Evolutionary conservation across 1,139 yeast species (phyloP).

Genomic region (Candida sp.): DNA sequence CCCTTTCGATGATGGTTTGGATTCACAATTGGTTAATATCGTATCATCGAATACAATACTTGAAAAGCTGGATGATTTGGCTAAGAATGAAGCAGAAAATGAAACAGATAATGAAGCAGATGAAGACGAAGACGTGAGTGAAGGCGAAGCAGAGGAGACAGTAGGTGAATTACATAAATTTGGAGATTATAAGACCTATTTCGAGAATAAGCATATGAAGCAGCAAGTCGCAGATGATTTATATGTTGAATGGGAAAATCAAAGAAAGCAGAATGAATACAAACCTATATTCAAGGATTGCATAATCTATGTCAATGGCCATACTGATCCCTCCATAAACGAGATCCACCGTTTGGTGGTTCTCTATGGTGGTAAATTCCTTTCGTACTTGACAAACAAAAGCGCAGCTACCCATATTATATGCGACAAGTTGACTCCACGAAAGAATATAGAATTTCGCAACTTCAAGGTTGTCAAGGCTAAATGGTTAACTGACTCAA

Average conservation of each 20-base stretch:
- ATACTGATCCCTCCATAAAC: constrained; percentile 72
- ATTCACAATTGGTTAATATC: constrained; percentile 14
- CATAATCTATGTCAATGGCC: constrained; percentile 77
- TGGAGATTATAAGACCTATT: constrained; percentile 70
- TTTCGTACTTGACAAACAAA: constrained; percentile 67
- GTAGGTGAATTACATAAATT: constrained; percentile 47
- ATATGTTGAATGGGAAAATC: constrained; percentile 46
- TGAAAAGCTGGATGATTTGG: background rate
- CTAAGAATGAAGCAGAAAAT: background rate
- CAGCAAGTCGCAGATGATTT: constrained; percentile 66
- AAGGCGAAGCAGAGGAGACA: constrained; percentile 7
- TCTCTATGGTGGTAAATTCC: constrained; percentile 75
- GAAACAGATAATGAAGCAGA: background rate
- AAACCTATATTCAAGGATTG: constrained; percentile 57
- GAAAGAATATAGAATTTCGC: constrained; percentile 62
- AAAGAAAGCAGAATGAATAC: constrained; percentile 28
- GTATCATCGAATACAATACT: background rate
- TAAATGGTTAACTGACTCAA: constrained; percentile 73
- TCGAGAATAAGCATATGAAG: constrained; percentile 60
- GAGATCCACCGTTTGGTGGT: constrained; percentile 71
- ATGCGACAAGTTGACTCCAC: constrained; percentile 75
- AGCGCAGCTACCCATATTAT: constrained; percentile 80
- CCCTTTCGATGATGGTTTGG: constrained; percentile 42
- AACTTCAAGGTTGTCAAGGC: constrained; percentile 79
- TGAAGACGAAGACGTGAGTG: background rate